These are phyloP conservation scores for Hypholoma fasciculare DNA, from an alignment of 768 basidiomycete genomes.

Conservation along the genomic window DNA sequence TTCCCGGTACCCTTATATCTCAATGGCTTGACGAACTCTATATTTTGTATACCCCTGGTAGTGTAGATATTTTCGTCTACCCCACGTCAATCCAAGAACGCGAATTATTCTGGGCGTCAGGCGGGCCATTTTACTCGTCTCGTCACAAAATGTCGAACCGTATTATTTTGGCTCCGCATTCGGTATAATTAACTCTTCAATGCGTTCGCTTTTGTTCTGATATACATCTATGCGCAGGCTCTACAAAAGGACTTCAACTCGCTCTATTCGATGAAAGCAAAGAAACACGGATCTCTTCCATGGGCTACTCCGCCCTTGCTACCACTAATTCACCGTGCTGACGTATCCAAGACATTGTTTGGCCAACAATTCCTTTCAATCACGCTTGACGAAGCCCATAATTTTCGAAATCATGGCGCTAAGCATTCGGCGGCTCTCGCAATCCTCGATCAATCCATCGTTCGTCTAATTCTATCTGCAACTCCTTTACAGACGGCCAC, in stretches of 20 bases:
- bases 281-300: neutral
- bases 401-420: conserved; percentile 16
- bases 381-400: conserved; percentile 23
- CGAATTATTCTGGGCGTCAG: conserved; percentile 18
- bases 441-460: conserved; percentile 5
- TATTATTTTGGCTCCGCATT: conserved; percentile 24
- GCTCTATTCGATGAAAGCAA: neutral
- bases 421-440: conserved; percentile 16
- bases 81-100: neutral
- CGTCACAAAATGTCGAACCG: neutral
- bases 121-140: conserved; percentile 15
- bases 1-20: conserved; percentile 20
- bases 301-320: conserved; percentile 9
- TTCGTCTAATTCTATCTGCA: conserved; percentile 22
- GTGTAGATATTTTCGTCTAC: conserved; percentile 28
- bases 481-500: conserved; percentile 28
- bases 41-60: conserved; percentile 8
- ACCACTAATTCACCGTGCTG: neutral
- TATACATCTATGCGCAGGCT: conserved; percentile 8
- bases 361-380: conserved; percentile 11
- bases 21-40: conserved; percentile 25
- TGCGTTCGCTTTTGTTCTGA: too few relatives aligned
- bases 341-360: conserved; percentile 14
- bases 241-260: conserved; percentile 15
- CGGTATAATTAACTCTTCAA: conserved; percentile 24